Conservation (phyloP, 2,329 filamentous ascomycete species). For the Paraconiothyrium sp. region DNA sequence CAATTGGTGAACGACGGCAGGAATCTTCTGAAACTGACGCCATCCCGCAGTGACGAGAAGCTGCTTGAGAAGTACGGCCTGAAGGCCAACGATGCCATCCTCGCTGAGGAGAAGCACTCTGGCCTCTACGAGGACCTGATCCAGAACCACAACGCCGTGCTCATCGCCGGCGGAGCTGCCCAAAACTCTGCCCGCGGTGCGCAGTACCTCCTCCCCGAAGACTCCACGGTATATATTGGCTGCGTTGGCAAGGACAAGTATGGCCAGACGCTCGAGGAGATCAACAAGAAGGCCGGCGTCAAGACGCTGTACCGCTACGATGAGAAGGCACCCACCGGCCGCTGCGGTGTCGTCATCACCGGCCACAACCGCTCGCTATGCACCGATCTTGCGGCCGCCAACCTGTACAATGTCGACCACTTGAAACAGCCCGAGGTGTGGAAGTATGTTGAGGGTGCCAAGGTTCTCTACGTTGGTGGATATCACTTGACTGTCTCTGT, state of each 20-base stretch:
- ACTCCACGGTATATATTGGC: slow-evolving; percentile 93
- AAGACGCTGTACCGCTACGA: slow-evolving; percentile 96
- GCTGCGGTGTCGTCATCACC: slow-evolving; percentile 96
- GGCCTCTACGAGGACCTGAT: slow-evolving; percentile 92
- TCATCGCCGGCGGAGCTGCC: slow-evolving; percentile 94
- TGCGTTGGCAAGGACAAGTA: slow-evolving; percentile 97
- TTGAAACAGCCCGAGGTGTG: slow-evolving; percentile 91
- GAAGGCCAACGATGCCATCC: slow-evolving; percentile 97
- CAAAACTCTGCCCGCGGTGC: slow-evolving; percentile 98
- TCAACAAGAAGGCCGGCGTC: slow-evolving; percentile 86
- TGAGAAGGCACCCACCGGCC: slow-evolving; percentile 82
- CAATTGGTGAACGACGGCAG: not conserved
- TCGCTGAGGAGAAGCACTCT: slow-evolving; percentile 91
- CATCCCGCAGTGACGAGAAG: slow-evolving; percentile 71
- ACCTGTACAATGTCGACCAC: slow-evolving; percentile 95
- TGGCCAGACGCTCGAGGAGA: slow-evolving; percentile 84
- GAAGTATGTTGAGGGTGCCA: slow-evolving; percentile 87
- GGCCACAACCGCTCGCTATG: slow-evolving; percentile 94
- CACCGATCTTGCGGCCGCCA: slow-evolving; percentile 95
- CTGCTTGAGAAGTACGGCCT: slow-evolving; percentile 92
- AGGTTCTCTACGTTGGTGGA: slow-evolving; percentile 91
- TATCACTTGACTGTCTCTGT: slow-evolving; percentile 98
- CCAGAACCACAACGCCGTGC: slow-evolving; percentile 89
- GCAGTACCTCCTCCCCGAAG: slow-evolving; percentile 88
- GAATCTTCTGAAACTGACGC: slow-evolving; percentile 22